These are phyloP conservation scores for Cucurbita maxima DNA, from an alignment of 306 rosid genomes.

Conservation along the genomic window DNA sequence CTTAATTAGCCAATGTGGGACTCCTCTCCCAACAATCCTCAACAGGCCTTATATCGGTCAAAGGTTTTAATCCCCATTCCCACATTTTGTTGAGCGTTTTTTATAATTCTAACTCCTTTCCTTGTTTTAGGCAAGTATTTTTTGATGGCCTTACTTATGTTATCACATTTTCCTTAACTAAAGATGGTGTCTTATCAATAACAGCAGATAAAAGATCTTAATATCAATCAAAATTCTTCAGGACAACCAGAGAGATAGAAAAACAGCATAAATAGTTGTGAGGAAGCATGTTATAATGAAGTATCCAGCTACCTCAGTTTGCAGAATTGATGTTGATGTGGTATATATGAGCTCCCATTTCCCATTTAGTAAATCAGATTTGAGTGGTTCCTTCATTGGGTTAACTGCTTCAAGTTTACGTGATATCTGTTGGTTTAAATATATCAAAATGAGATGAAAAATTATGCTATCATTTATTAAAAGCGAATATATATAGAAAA, in stretches of 20 bases:
- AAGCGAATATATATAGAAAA: not conserved
- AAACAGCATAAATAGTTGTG: not conserved
- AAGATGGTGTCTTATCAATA: not conserved
- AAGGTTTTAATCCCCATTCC: too few relatives aligned
- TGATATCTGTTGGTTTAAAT: constrained; percentile 52
- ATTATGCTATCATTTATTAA: not conserved
- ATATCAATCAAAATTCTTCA: not conserved
- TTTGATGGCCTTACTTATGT: not conserved
- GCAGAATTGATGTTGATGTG: constrained; percentile 67
- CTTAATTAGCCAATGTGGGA: too few relatives aligned
- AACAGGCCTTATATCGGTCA: too few relatives aligned
- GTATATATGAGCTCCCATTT: constrained; percentile 98
- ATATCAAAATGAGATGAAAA: not conserved
- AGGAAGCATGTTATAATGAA: not conserved
- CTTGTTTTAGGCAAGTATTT: not conserved
- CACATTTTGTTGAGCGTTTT: not conserved
- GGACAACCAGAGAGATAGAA: not conserved
- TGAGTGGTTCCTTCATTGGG: constrained; percentile 61
- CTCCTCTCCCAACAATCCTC: too few relatives aligned
- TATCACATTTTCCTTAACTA: not conserved
- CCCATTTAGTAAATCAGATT: constrained; percentile 58
- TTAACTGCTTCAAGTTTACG: constrained; percentile 80
- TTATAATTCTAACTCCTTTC: not conserved
- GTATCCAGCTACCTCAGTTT: constrained; percentile 13
- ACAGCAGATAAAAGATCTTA: not conserved